Base-by-base conservation (phyloP, 1,284 basidiomycete genomes). In the Heimioporus retisporus region DNA sequence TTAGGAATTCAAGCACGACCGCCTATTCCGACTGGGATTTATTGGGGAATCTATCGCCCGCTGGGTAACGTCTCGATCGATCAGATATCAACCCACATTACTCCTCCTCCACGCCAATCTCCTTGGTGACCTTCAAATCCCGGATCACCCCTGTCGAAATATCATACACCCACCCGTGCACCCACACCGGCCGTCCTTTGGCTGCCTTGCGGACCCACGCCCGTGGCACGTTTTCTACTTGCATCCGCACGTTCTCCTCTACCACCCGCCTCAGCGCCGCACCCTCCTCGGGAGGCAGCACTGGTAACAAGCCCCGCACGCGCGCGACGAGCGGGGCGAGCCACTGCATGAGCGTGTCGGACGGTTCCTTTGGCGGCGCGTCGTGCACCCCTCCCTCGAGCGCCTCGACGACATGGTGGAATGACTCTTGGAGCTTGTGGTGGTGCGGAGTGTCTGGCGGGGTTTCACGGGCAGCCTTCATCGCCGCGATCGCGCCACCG, bases 151-250 rank as follows among this genome's bases (percentile, higher is more conserved):
- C 95, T 40, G 84, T 87, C 64, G 84, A 85, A 69, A 96, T 82
- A 66, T 95, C 89, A 77, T 95, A 96, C 23, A 96, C 88, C 92
- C 92, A 94, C 19, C 95, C 95, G 74, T 97, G 94, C 48, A 96
- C 88, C 80, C 84, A 88, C 54, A 96, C 85, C 46, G 75, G 77
- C 61, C 76, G 80, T 50, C 80, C 84, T 93, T 94, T 96, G 61
- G 91, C 72, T 92, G 64, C 85, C 77, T 21, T 11, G 35, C 35
- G 35, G 35, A 35, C 7, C 35, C 35, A 35, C 35, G 35, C 35
- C 67, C 84, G 83, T 2, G 61, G 51, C 35, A 93, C 91, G 71
- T 86, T 82, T 31, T 65, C 40, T 18, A 98, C 93, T 79, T 94
- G 93, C 69, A 81, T 72, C 75, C 88, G 88, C 70, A 98, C 94